Evolutionary conservation across 352 stramenopile genomes (phyloP), one percentile per base, ranked within the genome.

Genomic region (Phytophthora sp.): DNA sequence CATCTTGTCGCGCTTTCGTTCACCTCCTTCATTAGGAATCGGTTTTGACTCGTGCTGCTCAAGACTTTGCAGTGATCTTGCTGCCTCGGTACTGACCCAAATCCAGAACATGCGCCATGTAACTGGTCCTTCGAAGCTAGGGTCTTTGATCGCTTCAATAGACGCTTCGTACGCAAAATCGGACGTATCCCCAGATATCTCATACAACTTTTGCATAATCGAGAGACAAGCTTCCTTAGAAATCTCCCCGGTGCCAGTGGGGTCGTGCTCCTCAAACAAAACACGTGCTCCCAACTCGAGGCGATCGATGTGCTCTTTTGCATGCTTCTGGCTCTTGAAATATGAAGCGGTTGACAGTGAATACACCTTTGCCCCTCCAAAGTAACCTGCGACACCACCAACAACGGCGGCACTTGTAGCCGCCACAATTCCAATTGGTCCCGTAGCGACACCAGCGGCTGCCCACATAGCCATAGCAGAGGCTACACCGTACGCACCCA

Each of bases 221-320:
- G 67, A 67, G 48, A 90, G 77, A 34, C 84, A 92, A 32, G 91
- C 79, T 27, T 75, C 56, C 27, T 90, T 92, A 27, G 71, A 82
- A 58, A 95, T 93, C 34, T 80, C 56, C 2, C 87, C 87, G 1
- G 64, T 73, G 11, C 72, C 82, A 13, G 51, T 54, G 0, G 74
- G 77, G 37, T 95, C 87, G 58, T 89, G 87, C 61, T 95, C 85
- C 55, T 89, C 88, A 34, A 95, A 95, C 41, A 95, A 66, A n/a
- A 95, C 84, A 12, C 86, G 80, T 12, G 87, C 84, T 10, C 87
- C 87, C 13, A 94, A 54, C 44, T 94, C 84, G 5, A 95, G 54
- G 3, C 83, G 72, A 43, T 95, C 84, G 37, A 95, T 94, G 42
- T 95, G 83, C 39, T 92, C 87, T 32, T 79, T 91, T 12, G 87